Conservation (phyloP, 345 rosid species). For the rapeseed (Brassica napus) region DNA sequence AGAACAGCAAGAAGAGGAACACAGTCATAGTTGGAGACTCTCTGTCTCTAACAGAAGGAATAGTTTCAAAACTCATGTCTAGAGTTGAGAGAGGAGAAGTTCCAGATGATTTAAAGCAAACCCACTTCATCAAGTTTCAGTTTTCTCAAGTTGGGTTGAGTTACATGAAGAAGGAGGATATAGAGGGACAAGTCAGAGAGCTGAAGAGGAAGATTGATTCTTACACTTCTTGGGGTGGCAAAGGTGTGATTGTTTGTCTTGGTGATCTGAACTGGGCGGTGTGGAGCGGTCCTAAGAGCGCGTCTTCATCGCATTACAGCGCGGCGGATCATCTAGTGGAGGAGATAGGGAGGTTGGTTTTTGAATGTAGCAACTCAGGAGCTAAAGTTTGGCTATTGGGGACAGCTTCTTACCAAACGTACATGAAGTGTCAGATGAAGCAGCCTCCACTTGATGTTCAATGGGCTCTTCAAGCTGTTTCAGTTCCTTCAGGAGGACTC, state of each 20-base stretch:
- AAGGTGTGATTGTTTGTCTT: constrained; percentile 68
- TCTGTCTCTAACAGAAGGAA: constrained; percentile 54
- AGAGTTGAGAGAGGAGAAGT: constrained; percentile 74
- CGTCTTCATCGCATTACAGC: constrained; percentile 38
- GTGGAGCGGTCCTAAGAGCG: constrained; percentile 29
- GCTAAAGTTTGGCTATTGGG: constrained; percentile 69
- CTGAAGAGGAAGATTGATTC: constrained; percentile 64
- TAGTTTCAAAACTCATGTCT: constrained; percentile 54
- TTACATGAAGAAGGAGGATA: constrained; percentile 69
- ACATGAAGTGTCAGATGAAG: constrained; percentile 77
- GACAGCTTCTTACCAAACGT: constrained; percentile 76
- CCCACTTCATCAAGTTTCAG: constrained; percentile 63
- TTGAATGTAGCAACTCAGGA: constrained; percentile 41
- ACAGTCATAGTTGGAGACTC: constrained; percentile 77
- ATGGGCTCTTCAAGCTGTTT: constrained; percentile 83
- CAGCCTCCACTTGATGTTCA: constrained; percentile 79
- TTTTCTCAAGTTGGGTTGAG: constrained; percentile 63
- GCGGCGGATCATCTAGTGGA: constrained; percentile 63
- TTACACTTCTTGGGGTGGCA: constrained; percentile 41
- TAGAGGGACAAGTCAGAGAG: constrained; percentile 55
- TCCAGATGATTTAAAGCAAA: constrained; percentile 61
- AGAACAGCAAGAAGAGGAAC: constrained; percentile 55
- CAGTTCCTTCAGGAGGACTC: constrained; percentile 87
- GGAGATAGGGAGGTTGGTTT: constrained; percentile 62
- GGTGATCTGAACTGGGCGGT: constrained; percentile 83